Base-by-base conservation (phyloP, 108 stramenopile species). In the Skeletonema grethae region DNA sequence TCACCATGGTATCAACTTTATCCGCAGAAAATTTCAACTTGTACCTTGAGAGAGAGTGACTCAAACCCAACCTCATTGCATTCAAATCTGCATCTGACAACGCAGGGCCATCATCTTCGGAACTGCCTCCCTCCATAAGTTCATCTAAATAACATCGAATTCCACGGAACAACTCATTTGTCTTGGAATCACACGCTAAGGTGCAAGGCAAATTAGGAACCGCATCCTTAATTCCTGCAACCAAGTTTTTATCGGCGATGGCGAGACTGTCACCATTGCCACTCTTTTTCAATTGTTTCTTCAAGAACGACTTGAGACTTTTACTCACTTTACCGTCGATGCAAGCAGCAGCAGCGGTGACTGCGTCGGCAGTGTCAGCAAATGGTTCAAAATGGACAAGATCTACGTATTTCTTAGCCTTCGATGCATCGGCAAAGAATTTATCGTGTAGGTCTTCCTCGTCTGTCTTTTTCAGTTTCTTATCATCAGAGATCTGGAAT, bases 1-100 rank as follows among this genome's bases (percentile, higher is more conserved):
- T 92, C 68, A 99, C 97, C 99, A 99, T 99, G 34, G 97, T 99
- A 86, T 99, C 99, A 34, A 99, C 98, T 87, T 99, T 99, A 78
- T 99, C 99, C 8, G 98, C 96, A 28, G 94, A 96, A 73, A 99
- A 99, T 87, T 99, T 99, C 75, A 99, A 89, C 84, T 99, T 99
- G 88, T 99, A 99, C 29, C 99, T 86, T 55, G 91, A 92, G 11
- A 99, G 86, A 4, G 94, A 95, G 85, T 99, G 99, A 50, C 88
- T 90, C 36, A 99, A 82, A 56, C 99, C 99, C 32, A 99, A 82
- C 65, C 95, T 94, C 98, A 99, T 99, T 32, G 94, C 91, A 61
- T 83, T 82, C 45, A 95, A 65, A 76, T 95, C 94, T 12, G 55
- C 69, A 4, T 61, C 83, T 34, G 77, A 64, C 22, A 74, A 65